Percentiles rank a stretch among this genome's conserved stretches.
Conservation (phyloP, 2,329 filamentous ascomycete species). For the Fusarium bulbicola region DNA sequence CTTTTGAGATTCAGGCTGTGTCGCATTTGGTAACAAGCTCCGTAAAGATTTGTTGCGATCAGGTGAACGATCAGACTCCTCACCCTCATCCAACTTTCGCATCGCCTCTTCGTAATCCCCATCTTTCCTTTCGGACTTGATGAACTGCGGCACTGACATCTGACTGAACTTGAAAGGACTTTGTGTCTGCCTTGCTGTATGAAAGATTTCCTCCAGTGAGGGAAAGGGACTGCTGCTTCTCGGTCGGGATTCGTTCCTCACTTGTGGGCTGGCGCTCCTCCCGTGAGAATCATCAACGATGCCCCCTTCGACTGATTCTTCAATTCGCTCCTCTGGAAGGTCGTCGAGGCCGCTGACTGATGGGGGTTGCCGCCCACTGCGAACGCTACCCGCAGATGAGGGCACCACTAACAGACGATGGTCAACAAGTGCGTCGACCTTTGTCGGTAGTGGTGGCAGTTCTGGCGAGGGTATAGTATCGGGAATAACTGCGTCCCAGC, state of each 20-base stretch:
- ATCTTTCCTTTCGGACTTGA: conserved; percentile 43
- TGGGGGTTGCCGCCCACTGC: conserved; percentile 61
- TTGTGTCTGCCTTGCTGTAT: conserved; percentile 51
- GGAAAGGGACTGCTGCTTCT: conserved; percentile 49
- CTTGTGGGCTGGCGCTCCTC: conserved; percentile 21
- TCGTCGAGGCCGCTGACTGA: conserved; percentile 49
- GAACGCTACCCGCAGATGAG: conserved; percentile 50
- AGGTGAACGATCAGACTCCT: conserved; percentile 40
- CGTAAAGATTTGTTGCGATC: conserved; percentile 40
- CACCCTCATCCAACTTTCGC: conserved; percentile 51
- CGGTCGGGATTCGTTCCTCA: conserved; percentile 27
- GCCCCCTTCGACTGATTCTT: conserved; percentile 37
- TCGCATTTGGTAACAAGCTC: conserved; percentile 47
- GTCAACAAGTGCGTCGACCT: conserved; percentile 1
- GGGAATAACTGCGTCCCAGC: conserved; percentile 34
- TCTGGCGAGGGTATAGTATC: conserved; percentile 34
- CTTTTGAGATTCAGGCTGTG: conserved; percentile 39
- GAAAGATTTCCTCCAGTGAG: conserved; percentile 52
- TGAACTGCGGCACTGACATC: conserved; percentile 38
- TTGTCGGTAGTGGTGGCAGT: conserved; percentile 17
- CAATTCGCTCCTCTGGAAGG: conserved; percentile 37
- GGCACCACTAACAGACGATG: conserved; percentile 20
- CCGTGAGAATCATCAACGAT: conserved; percentile 26
- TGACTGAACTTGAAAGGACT: conserved; percentile 45
- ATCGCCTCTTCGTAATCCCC: conserved; percentile 56